phyloP scores from a whole-genome alignment of 2,329 filamentous ascomycete genomes.

The Orbilia ellipsospora region DNA sequence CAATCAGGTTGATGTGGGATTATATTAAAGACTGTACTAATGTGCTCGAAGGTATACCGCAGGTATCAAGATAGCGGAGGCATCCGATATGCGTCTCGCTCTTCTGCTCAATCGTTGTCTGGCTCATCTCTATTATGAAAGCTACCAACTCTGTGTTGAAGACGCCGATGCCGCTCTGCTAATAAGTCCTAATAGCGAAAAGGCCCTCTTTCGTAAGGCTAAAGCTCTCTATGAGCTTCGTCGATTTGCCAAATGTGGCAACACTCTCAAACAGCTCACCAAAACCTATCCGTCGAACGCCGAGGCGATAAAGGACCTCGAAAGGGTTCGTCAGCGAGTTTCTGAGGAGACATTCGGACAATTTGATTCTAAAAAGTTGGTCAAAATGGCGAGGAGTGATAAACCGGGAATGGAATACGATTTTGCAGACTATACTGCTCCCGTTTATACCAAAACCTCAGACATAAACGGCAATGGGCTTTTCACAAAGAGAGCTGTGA shows the following conservation, averaged over 20 bases:
- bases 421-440: conserved; percentile 40
- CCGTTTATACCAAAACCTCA: conserved; percentile 4
- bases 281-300: conserved; percentile 3
- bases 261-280: conserved; percentile 5
- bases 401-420: conserved; percentile 10
- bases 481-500: conserved; percentile 24
- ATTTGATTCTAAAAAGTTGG: conserved; percentile 35
- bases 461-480: conserved; percentile 24
- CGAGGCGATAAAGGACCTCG: conserved; percentile 11
- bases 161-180: conserved; percentile 20
- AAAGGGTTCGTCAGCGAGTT: conserved; percentile 11
- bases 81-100: neutral
- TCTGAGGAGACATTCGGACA: conserved; percentile 15
- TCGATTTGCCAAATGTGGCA: conserved; percentile 10
- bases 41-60: conserved; percentile 22
- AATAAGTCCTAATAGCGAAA: conserved; percentile 19
- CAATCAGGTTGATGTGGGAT: neutral
- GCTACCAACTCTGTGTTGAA: conserved; percentile 2
- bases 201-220: conserved; percentile 35
- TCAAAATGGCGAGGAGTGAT: conserved; percentile 31
- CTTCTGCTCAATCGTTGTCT: conserved; percentile 25
- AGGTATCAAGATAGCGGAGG: neutral
- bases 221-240: conserved; percentile 30
- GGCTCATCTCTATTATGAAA: neutral
- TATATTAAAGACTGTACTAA: neutral